Base-by-base conservation (phyloP, 2,329 filamentous ascomycete species). In the Exophiala sp. region DNA sequence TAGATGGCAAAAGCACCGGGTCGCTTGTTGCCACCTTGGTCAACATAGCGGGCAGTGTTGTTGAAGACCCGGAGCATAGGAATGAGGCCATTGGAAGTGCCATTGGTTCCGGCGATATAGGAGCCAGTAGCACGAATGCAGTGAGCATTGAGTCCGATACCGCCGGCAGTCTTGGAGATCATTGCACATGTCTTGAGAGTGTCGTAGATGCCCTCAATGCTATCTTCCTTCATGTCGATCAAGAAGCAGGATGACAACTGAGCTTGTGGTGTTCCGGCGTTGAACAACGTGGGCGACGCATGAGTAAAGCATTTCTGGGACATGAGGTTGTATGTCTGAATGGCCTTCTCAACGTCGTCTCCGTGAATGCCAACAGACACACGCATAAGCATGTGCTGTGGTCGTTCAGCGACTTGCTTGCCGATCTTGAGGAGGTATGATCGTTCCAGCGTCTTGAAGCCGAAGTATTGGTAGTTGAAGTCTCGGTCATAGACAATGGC, bases 401-500 rank as follows among this genome's bases (percentile, higher is more conserved):
- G 94, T 67, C 94, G 86, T 79, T 99, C 94, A 48, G 91, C 92
- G 69, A 97, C 90, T 77, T 96, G 95, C 71, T 91, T 91, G 66
- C 96, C 83, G 63, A 97, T 88, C 70, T 95, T 91, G 64, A 99
- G 86, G 48, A 99, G 86, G 69, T 99, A 99, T 68, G 94, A 99
- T 57, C 94, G 87, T 80, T 99, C 94, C 36, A 99, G 80, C 6
- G 94, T 99, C 84, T 99, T 99, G 85, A 99, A 99, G 62, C 94
- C 94, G 68, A 99, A 99, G 78, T 95, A 99, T 78, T 99, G 94
- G 80, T 99, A 99, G 83, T 97, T 96, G 83, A 99, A 99, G 72
- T 99, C 94, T 65, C 94, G 88, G 77, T 99, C 94, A 68, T 97
- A 99, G 66, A 99, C 92, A 71, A 99, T 97, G 67, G 94, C 94